These are phyloP conservation scores for Ogataea pilisensis DNA, from an alignment of 805 yeast species.

Conservation along the genomic window DNA sequence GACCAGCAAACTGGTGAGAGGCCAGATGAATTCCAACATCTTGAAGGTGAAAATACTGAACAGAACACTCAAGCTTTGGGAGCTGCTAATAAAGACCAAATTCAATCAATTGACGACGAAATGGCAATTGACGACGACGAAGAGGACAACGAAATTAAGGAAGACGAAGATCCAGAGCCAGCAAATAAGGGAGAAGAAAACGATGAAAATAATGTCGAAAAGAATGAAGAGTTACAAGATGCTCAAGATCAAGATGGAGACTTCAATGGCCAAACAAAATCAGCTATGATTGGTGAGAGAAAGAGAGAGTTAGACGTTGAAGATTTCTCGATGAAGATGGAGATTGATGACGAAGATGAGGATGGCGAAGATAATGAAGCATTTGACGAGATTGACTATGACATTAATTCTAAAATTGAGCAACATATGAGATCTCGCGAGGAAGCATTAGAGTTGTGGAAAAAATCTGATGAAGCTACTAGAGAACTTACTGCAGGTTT, in stretches of 20 bases:
- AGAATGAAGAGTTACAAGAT: slow-evolving; percentile 26
- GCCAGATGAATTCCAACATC: slow-evolving; percentile 84
- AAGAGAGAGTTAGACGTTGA: slow-evolving; percentile 31
- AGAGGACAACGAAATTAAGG: slow-evolving; percentile 32
- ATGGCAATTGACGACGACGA: slow-evolving; percentile 76
- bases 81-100: slow-evolving; percentile 76
- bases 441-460: slow-evolving; percentile 79
- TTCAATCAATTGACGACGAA: slow-evolving; percentile 71
- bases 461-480: slow-evolving; percentile 74
- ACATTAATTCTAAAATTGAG: slow-evolving; percentile 18
- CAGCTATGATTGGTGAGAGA: slow-evolving; percentile 21
- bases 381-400: slow-evolving; percentile 16
- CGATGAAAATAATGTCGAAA: slow-evolving; percentile 23
- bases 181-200: slow-evolving; percentile 27
- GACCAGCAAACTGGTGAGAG: slow-evolving; percentile 58
- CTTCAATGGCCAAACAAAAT: slow-evolving; percentile 14
- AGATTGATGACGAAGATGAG: slow-evolving; percentile 29
- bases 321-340: slow-evolving; percentile 44
- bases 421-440: slow-evolving; percentile 36
- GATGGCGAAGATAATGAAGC: slow-evolving; percentile 29
- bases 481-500: slow-evolving; percentile 82
- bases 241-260: slow-evolving; percentile 15
- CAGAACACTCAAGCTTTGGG: slow-evolving; percentile 90
- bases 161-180: slow-evolving; percentile 28
- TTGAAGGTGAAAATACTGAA: slow-evolving; percentile 74